Base-by-base conservation (phyloP, 2,329 filamentous ascomycete species). In the Calonectria crousiana region DNA sequence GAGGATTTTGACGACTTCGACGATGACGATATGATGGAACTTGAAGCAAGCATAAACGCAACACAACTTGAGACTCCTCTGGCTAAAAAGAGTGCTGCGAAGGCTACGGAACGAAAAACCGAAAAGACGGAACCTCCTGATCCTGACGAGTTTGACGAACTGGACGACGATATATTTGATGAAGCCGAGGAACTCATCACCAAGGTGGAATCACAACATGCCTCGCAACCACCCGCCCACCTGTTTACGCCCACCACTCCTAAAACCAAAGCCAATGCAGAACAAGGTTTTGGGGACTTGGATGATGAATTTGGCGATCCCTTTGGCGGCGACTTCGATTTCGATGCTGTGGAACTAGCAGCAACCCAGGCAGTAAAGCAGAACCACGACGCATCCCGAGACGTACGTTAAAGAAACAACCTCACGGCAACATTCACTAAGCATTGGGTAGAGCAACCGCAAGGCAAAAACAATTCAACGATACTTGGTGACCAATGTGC, bases 381-480 rank as follows among this genome's bases (percentile, higher is more conserved):
- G 73, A 74, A 74, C 52, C 73, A 76, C 60, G 68, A 71, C 41
- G 75, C 78, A 49, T 78, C 79, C 73, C 79, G 78, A 81, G 79
- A 81, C 82, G 85, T 87, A 87, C 79, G 85, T 86, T 76, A 78
- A 80, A 74, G 62, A 71, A 79, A 75, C 74, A 74, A 73, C 26
- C 75, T 73, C 66, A 74, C 69, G 76, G 75, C 78, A 76, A 76
- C 80, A 82, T 79, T 86, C 89, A 87, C 94, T 95, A 93, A 96
- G 88, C 82, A 83, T 85, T 86, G 84, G 87, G 88, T 90, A 94
- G 93, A 91, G 90, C 85, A 90, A 88, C 83, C 87, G 89, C 83
- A 94, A 93, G 83, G 87, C 89, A 79, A 93, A 92, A 86, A 91
- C 93, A 62, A 97, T 98, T 81, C 95, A 98, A 85, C 93, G 96